Base-by-base conservation (phyloP, 2,329 filamentous ascomycete species). In the Aspergillus sojae region DNA sequence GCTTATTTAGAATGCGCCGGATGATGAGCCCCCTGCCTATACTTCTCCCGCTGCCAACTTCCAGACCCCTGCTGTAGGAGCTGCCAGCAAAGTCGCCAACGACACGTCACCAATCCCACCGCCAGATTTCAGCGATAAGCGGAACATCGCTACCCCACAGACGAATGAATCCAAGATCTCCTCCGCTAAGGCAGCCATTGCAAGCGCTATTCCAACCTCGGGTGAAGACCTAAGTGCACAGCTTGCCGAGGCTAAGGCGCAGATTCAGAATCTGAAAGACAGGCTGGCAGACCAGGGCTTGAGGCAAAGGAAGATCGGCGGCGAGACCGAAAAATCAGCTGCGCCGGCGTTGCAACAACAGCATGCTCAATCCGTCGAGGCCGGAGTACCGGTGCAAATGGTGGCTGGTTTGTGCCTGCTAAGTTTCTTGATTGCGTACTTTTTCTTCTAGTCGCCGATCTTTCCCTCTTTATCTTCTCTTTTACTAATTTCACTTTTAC, bases 371-470 rank as follows among this genome's bases (percentile, higher is more conserved):
- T 69, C 81, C 48, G 78, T 82, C 23, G 88, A 93, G 71, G 60
- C 74, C 23, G 94, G 95, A 26, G 94, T 99, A 4, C 89, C 95
- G 0, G 88, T 99, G 57, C 90, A 94, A 77, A 87, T 94, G 66
- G 92, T 92, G 52, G 94, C 95, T 26, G 83, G 88, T 26, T 82
- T 99, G 50, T 97, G 94, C 77, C 83, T 99, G 72, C 72, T 96
- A 67, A 94, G 92, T 83, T 99, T 99, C 82, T 80, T 99, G 75
- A 86, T 98, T 71, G 95, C 93, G 61, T 99, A 97, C 81, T 88
- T 98, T 79, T 93, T 99, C 84, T 99, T 99, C 80, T 99, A 89
- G 84, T 55, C 45, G 26, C 60, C 21, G 28, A 54, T 46, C 56
- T 46, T 46, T 55, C 36, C 14, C 36, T 54, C n/a, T 65, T 69